Conservation (phyloP, 1,139 yeast genomes). For the Magnusiomyces suaveolens region DNA sequence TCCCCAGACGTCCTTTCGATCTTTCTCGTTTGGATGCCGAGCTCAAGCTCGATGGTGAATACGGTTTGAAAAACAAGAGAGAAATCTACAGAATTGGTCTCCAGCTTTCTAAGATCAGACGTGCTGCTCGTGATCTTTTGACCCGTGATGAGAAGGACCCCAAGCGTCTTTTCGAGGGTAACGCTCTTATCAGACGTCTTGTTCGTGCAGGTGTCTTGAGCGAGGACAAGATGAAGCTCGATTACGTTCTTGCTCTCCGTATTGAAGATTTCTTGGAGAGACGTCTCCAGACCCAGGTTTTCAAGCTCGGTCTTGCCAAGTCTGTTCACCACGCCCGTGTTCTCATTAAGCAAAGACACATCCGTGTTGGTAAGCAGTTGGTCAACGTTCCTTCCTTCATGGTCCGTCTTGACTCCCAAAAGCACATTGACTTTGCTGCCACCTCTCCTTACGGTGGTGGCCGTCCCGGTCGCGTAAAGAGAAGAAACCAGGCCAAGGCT, state of each 20-base stretch:
- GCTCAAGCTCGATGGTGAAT: constrained; percentile 98
- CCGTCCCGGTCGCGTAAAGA: constrained; percentile 99
- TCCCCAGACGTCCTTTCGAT: constrained; percentile 98
- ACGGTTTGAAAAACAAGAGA: constrained; percentile 99
- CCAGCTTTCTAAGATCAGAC: constrained; percentile 98
- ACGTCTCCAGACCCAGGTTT: constrained; percentile 99
- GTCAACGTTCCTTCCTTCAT: constrained; percentile 98
- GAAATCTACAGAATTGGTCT: constrained; percentile 98
- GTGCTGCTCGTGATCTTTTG: constrained; percentile 99
- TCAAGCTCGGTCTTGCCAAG: constrained; percentile 99
- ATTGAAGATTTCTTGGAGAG: constrained; percentile 99
- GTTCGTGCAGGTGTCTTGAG: constrained; percentile 98
- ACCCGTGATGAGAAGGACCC: constrained; percentile 99
- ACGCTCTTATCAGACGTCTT: constrained; percentile 93
- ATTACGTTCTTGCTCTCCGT: constrained; percentile 97
- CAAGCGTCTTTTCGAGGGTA: constrained; percentile 99
- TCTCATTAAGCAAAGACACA: constrained; percentile 97
- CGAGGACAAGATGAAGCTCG: constrained; percentile 99
- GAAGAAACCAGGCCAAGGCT: constrained; percentile 77
- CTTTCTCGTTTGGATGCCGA: constrained; percentile 99
- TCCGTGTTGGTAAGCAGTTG: constrained; percentile 99
- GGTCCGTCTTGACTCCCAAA: constrained; percentile 99
- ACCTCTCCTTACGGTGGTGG: constrained; percentile 99
- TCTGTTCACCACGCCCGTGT: constrained; percentile 99
- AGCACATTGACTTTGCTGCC: constrained; percentile 99